These are phyloP conservation scores for Silene latifolia DNA, from an alignment of 148 eudicot species.

Conservation along the genomic window DNA sequence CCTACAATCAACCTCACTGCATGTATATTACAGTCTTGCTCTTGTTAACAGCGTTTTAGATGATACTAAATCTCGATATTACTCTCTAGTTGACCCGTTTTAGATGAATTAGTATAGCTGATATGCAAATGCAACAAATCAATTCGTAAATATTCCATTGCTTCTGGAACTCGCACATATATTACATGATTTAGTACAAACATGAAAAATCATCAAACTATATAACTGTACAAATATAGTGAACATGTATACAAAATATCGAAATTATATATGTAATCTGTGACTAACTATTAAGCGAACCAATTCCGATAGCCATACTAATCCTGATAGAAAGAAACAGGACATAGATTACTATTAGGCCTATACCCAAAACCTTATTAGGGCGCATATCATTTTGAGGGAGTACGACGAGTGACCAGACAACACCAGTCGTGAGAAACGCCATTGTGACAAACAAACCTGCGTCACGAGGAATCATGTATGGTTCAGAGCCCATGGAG, in stretches of 20 bases:
- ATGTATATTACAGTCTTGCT: not conserved
- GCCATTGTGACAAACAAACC: constrained; percentile 52
- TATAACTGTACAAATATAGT: constrained; percentile 7
- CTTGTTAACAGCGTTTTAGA: not conserved
- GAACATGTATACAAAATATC: constrained; percentile 3
- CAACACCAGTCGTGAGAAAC: constrained; percentile 45
- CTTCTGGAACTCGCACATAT: not conserved
- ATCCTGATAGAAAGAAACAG: constrained; percentile 46
- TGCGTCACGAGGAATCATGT: constrained; percentile 34
- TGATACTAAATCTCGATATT: too few species aligned
- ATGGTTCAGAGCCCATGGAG: constrained; percentile 37
- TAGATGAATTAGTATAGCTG: not conserved
- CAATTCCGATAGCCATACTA: constrained; percentile 41
- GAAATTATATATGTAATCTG: constrained; percentile 10
- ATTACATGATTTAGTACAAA: not conserved
- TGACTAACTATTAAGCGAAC: constrained; percentile 18
- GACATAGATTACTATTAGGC: constrained; percentile 53
- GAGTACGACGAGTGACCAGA: constrained; percentile 56
- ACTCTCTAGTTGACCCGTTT: too few species aligned
- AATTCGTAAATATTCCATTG: not conserved
- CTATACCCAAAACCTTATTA: constrained; percentile 46
- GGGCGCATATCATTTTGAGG: constrained; percentile 60
- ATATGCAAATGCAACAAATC: not conserved
- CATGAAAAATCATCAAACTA: not conserved
- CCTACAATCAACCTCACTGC: not conserved